Evolutionary conservation across 1,139 yeast species (phyloP), one percentile per base, ranked within the genome.

Genomic region (Candida labiduridarum): DNA sequence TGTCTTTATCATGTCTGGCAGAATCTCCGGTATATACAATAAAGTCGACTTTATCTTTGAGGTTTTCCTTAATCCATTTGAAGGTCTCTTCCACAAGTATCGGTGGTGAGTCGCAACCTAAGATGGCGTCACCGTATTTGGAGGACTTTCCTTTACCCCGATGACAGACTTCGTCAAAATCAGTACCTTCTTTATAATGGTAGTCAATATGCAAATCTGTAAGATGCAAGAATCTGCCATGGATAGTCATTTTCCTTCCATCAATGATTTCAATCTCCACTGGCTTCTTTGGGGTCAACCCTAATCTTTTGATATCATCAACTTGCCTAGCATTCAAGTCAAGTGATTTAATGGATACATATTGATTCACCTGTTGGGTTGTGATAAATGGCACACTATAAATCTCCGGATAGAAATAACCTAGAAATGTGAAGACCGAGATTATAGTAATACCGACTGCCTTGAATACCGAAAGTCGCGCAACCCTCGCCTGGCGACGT

Each of bases 21-120:
- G 89, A 89, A 67, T 89, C 96, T 33, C 96, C 96, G 0, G 96
- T 89, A 96, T 96, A 89, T 15, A 89, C 79, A 30, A 89, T 85
- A 64, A 89, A 89, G 65, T 89, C 96, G 46, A 89, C 84, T 56
- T 88, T 84, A 62, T 87, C 95, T 53, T 77, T 80, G 50, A 88
- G 65, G 57, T 88, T 83, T 8, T 75, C 72, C 29, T 73, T 67
- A 1, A 89, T 71, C 95, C 95, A 89, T 41, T 75, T 64, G 49
- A 89, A 70, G 0, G 96, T 89, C 12, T 76, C 78, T 19, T 83
- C 71, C 68, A 87, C 82, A 45, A 89, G 68, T 0, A 69, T 65
- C 62, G 82, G 66, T 2, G 96, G 91, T 1, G 90, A 71, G 58
- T 82, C 87, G 63, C 96, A 87, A 1, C 95, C 96, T 41, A 78